A percentile compares a stretch with the other conserved stretches of the same genome.
Evolutionary conservation across 1,139 yeast genomes (phyloP).

Genomic region (Zygoascus hellenicus): DNA sequence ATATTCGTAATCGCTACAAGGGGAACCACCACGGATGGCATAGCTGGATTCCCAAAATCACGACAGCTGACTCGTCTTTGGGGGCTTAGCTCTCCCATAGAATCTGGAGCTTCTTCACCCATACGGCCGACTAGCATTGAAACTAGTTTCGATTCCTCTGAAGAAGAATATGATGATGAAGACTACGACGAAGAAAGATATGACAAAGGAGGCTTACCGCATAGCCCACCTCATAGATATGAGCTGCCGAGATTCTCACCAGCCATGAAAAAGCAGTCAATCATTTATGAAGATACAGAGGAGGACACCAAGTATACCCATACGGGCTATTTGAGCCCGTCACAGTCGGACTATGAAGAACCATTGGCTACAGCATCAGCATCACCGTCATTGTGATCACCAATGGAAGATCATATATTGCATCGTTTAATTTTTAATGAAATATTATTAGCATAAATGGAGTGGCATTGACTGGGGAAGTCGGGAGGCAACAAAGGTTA

Average conservation of each 20-base stretch:
- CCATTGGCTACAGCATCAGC: neutral
- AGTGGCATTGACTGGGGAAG: too few relatives aligned
- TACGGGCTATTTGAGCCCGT: conserved; percentile 8
- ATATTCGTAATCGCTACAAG: conserved; percentile 58
- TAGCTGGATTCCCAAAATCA: neutral
- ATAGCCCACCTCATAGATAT: neutral
- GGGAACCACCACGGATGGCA: conserved; percentile 34
- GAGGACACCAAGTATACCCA: neutral
- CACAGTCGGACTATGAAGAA: conserved; percentile 5
- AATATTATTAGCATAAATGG: too few relatives aligned
- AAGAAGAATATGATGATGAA: conserved; percentile 1
- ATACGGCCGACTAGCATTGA: neutral
- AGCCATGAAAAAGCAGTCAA: neutral
- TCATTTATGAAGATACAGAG: neutral
- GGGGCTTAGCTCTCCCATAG: conserved; percentile 9
- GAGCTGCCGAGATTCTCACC: conserved; percentile 4
- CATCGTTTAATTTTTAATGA: too few relatives aligned
- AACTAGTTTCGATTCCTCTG: neutral
- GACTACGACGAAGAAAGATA: neutral
- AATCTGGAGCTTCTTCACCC: conserved; percentile 8
- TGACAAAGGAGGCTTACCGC: conserved; percentile 4
- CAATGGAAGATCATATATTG: too few relatives aligned
- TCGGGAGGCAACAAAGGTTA: too few relatives aligned
- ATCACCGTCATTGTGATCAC: too few relatives aligned
- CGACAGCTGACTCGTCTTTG: conserved; percentile 1